phyloP scores from a whole-genome alignment of 306 rosid genomes.

The Vachellia collinsii region DNA sequence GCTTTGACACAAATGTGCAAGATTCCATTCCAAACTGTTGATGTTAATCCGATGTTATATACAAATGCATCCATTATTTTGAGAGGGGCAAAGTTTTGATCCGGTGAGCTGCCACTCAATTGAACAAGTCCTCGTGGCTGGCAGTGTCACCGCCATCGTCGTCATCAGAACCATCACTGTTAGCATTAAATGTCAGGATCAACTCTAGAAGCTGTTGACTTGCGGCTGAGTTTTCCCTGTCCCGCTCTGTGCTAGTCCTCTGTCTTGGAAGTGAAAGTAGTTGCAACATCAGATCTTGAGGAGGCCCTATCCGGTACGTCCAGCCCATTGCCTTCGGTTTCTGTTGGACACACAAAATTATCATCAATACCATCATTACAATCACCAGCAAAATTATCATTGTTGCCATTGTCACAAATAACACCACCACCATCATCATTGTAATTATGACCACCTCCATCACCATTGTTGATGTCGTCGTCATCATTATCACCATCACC shows the following conservation, averaged over 20 bases:
- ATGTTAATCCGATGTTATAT: constrained; percentile 44
- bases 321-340: constrained; percentile 78
- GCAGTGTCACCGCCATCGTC: constrained; percentile 49
- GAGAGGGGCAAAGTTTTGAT: neutral
- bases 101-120: constrained; percentile 44
- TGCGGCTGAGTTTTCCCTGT: constrained; percentile 47
- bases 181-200: constrained; percentile 56
- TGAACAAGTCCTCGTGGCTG: constrained; percentile 59
- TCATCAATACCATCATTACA: constrained; percentile 54
- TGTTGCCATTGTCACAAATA: constrained; percentile 33
- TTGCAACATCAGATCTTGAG: constrained; percentile 59
- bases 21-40: constrained; percentile 31
- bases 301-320: constrained; percentile 67
- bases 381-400: constrained; percentile 50
- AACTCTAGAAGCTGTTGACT: constrained; percentile 60
- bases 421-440: neutral
- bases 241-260: constrained; percentile 49
- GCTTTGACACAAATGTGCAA: constrained; percentile 27
- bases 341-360: constrained; percentile 66
- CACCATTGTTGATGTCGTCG: neutral
- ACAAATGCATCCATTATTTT: constrained; percentile 50
- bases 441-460: neutral
- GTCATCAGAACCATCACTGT: constrained; percentile 20
- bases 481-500: neutral
- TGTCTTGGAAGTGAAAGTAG: constrained; percentile 65